Base-by-base conservation (phyloP, 202 grass and related monocot species). In the Digitaria exilis region DNA sequence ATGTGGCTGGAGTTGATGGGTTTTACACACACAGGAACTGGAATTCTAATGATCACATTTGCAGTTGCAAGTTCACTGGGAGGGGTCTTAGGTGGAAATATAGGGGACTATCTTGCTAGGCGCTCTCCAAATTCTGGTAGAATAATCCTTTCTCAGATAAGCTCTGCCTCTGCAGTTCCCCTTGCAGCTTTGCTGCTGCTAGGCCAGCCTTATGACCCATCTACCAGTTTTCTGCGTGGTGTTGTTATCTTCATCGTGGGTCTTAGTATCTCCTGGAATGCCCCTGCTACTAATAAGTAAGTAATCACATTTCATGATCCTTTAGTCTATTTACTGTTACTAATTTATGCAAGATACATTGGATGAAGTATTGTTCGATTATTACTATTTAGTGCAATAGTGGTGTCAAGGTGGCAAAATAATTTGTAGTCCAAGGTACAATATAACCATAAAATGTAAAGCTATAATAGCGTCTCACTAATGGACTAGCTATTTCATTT, bases 1-100 rank as follows among this genome's bases (percentile, higher is more conserved):
- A 91, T 97, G 95, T 97, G 95, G 95, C 13, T 97, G 66, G 95
- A 97, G 60, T 73, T 97, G 48, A 66, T 91, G 18, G 95, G 95
- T 0, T 97, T 90, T 46, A 91, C 92, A n/a, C 95, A 95, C 43
- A 46, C 43, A 2, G 22, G 52, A 55, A 95, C 95, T 9, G 90
- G 90, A 51, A 5, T 90, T 24, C 75, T 95, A 6, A 85, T 72
- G 46, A 59, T 60, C 2, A 34, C 79, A 29, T 93, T 98, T 81
- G 78, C 86, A 24, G 6, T 91, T 50, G 90, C 92, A 25, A 85
- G 57, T 51, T 93, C 95, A 0, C 37, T 95, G 7, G 95, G 90
- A 37, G 80, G 84, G 10, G 81, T 95, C 17, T 83, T 98, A 0
- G 95, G 95, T 19, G 92, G 92, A 26, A 93, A 91, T 64, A 80